These are phyloP conservation scores for Geotrichum ghanense DNA, from an alignment of 805 yeast species.

Conservation along the genomic window DNA sequence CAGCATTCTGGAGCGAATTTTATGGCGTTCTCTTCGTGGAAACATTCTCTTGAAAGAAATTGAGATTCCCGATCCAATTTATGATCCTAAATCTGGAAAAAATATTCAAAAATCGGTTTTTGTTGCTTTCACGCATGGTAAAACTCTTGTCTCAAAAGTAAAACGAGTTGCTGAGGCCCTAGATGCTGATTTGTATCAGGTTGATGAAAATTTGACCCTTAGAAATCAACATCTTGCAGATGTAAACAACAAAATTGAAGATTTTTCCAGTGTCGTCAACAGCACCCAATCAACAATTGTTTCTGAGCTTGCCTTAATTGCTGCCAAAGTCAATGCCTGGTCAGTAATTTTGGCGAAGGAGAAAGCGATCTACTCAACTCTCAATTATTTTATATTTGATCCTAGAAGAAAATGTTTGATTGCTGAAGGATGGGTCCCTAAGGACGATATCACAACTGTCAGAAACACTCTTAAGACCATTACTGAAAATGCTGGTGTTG, in stretches of 20 bases:
- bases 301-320: slow-evolving; percentile 69
- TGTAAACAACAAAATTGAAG: slow-evolving; percentile 39
- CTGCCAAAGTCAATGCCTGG: slow-evolving; percentile 70
- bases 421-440: slow-evolving; percentile 97
- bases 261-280: slow-evolving; percentile 47
- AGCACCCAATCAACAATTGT: slow-evolving; percentile 58
- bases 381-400: slow-evolving; percentile 74
- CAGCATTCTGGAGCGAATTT: slow-evolving; percentile 61
- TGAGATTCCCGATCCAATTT: slow-evolving; percentile 59
- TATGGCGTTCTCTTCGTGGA: slow-evolving; percentile 92
- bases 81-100: slow-evolving; percentile 47
- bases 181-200: slow-evolving; percentile 65
- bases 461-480: slow-evolving; percentile 55
- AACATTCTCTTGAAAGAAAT: slow-evolving; percentile 68
- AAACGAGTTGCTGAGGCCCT: slow-evolving; percentile 79
- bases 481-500: slow-evolving; percentile 37
- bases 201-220: slow-evolving; percentile 36
- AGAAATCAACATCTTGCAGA: slow-evolving; percentile 27
- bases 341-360: slow-evolving; percentile 59
- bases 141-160: slow-evolving; percentile 56
- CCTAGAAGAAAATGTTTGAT: slow-evolving; percentile 75
- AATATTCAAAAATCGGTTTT: slow-evolving; percentile 68
- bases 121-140: slow-evolving; percentile 87
- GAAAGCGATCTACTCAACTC: slow-evolving; percentile 65
- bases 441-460: slow-evolving; percentile 56